A percentile compares a stretch with the other conserved stretches of the same genome.
phyloP scores from a whole-genome alignment of 805 yeast genomes.

The Zygoascus flipseniorum region DNA sequence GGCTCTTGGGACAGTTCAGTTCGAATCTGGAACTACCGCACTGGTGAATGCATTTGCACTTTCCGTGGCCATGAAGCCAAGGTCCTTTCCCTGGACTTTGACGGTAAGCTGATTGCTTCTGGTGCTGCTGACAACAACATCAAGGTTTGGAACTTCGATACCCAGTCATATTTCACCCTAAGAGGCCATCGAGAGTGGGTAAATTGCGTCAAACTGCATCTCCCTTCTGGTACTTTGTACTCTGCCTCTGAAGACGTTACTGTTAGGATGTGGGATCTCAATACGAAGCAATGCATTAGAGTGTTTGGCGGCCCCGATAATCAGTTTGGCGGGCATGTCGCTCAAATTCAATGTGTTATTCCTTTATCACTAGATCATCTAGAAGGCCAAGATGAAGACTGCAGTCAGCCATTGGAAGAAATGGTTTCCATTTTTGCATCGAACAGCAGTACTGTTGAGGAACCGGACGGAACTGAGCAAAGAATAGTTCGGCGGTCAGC shows the following conservation, averaged over 20 bases:
- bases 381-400: conserved; percentile 29
- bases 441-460: conserved; percentile 4
- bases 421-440: background rate
- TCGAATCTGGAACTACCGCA: conserved; percentile 91
- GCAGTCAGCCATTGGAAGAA: conserved; percentile 2
- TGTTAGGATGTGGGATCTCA: conserved; percentile 89
- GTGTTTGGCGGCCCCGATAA: conserved; percentile 60
- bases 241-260: conserved; percentile 90
- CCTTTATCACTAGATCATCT: conserved; percentile 70
- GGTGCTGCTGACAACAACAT: conserved; percentile 91
- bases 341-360: conserved; percentile 87
- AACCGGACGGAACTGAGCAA: background rate
- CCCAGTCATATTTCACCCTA: conserved; percentile 83
- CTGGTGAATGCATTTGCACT: conserved; percentile 90
- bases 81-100: conserved; percentile 78
- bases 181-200: conserved; percentile 94
- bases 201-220: conserved; percentile 79
- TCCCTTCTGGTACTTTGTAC: conserved; percentile 67
- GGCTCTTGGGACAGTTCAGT: conserved; percentile 89
- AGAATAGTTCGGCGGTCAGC: background rate
- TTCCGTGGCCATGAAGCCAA: conserved; percentile 88
- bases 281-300: conserved; percentile 66
- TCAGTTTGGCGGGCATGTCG: conserved; percentile 61
- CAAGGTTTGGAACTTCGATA: conserved; percentile 94
- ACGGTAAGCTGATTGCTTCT: conserved; percentile 72